Evolutionary conservation across 371 early-diverging fungal genomes (phyloP).

Genomic region (Massospora cicadina): DNA sequence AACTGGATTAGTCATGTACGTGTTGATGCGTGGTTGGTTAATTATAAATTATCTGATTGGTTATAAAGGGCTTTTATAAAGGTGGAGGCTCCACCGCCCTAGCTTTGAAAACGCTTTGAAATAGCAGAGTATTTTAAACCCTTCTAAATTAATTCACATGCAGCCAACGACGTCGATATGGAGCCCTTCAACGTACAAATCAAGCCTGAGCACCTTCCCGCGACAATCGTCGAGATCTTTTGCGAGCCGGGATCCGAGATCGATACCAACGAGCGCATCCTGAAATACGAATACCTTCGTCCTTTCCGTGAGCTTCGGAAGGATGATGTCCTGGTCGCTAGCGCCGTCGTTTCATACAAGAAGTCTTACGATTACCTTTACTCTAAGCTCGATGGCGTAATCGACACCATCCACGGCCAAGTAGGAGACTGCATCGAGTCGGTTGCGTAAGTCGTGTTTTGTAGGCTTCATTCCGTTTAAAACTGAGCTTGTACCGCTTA

Average conservation of each 20-base stretch:
- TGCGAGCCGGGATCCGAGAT: not conserved
- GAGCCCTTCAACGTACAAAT: not conserved
- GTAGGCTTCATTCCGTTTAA: not conserved
- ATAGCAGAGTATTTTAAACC: not conserved
- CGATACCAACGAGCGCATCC: not conserved
- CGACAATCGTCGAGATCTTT: not conserved
- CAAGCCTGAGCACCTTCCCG: not conserved
- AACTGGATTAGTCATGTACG: not conserved
- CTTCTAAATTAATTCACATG: not conserved
- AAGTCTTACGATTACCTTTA: not conserved
- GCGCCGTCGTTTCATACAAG: not conserved
- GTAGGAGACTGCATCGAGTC: not conserved
- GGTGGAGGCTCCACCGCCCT: not conserved
- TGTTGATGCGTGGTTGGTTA: not conserved
- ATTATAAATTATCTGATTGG: not conserved
- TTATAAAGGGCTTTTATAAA: not conserved
- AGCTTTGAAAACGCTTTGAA: not conserved
- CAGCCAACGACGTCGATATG: not conserved
- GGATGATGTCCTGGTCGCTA: not conserved
- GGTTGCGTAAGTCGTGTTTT: not conserved
- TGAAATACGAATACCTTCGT: not conserved
- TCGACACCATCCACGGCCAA: not conserved
- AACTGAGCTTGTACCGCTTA: not conserved
- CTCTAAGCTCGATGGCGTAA: not conserved
- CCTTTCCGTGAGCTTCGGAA: not conserved